A percentile compares a stretch with the other conserved stretches of the same genome.
Conservation (phyloP, 306 rosid species). For the Lotus japonicus region DNA sequence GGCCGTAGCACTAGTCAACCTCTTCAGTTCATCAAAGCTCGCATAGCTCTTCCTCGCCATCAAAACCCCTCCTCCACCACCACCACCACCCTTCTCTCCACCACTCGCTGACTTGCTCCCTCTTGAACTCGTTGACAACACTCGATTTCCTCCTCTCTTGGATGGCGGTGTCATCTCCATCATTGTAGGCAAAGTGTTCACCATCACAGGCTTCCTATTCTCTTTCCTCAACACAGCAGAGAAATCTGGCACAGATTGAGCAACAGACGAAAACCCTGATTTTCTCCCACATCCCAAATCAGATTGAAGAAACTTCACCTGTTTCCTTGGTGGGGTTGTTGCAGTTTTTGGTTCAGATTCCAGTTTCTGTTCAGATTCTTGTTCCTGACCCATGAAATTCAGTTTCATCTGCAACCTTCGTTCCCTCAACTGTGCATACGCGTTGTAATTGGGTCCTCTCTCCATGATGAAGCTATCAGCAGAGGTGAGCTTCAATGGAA, state of each 20-base stretch:
- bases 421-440: slow-evolving; percentile 75
- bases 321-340: slow-evolving; percentile 46
- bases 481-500: slow-evolving; percentile 37
- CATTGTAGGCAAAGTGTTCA: slow-evolving; percentile 29
- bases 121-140: slow-evolving; percentile 42
- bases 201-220: slow-evolving; percentile 67
- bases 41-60: slow-evolving; percentile 82
- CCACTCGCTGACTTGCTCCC: slow-evolving; percentile 77
- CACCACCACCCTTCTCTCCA: slow-evolving; percentile 37
- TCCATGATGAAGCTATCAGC: slow-evolving; percentile 50
- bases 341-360: slow-evolving; percentile 5
- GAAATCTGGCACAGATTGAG: slow-evolving; percentile 93
- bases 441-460: slow-evolving; percentile 77
- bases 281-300: slow-evolving; percentile 21
- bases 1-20: slow-evolving; percentile 53
- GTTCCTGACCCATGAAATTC: not conserved
- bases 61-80: slow-evolving; percentile 23
- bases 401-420: slow-evolving; percentile 36
- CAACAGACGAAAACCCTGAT: slow-evolving; percentile 37
- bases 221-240: slow-evolving; percentile 66
- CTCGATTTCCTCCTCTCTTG: slow-evolving; percentile 28
- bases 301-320: slow-evolving; percentile 56
- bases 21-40: slow-evolving; percentile 62
- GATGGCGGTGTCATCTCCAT: slow-evolving; percentile 47
- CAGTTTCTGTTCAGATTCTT: not conserved